A percentile compares a stretch with the other conserved stretches of the same genome.
phyloP scores from a whole-genome alignment of 78 protist species.

The Cavenderia fasciculata region DNA sequence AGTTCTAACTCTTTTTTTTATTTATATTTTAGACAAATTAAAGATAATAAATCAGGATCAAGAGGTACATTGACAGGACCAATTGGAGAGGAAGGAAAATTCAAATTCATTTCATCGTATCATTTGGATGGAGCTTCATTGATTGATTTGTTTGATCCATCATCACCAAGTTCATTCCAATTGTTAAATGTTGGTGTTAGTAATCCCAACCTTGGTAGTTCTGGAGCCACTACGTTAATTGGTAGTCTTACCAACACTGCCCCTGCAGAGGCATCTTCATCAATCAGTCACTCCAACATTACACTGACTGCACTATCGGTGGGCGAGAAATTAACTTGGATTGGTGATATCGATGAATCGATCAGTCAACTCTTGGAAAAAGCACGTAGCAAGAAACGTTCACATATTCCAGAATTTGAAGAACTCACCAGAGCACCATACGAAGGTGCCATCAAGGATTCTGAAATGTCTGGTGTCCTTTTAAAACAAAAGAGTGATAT shows the following conservation, averaged over 20 bases:
- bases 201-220: no score
- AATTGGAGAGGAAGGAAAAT: slow-evolving; percentile 45
- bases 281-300: background rate
- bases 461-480: slow-evolving; percentile 8
- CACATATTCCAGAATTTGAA: slow-evolving; percentile 7
- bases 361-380: slow-evolving; percentile 64
- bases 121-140: slow-evolving; percentile 23
- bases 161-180: slow-evolving; percentile 30
- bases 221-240: no score
- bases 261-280: background rate
- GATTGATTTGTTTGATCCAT: background rate
- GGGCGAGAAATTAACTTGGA: slow-evolving; percentile 63
- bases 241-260: background rate
- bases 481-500: slow-evolving; percentile 22
- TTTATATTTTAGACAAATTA: background rate
- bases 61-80: background rate
- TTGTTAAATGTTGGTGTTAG: no score
- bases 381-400: slow-evolving; percentile 17
- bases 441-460: slow-evolving; percentile 20
- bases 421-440: slow-evolving; percentile 5
- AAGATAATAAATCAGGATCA: no score
- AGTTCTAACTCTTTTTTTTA: background rate
- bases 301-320: slow-evolving; percentile 8
- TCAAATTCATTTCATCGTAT: slow-evolving; percentile 33
- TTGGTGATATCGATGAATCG: slow-evolving; percentile 72